Percentiles rank a stretch among this genome's conserved stretches.
These are phyloP conservation scores for Leccinum fibrillosum DNA, from an alignment of 768 basidiomycete species.

Conservation along the genomic window DNA sequence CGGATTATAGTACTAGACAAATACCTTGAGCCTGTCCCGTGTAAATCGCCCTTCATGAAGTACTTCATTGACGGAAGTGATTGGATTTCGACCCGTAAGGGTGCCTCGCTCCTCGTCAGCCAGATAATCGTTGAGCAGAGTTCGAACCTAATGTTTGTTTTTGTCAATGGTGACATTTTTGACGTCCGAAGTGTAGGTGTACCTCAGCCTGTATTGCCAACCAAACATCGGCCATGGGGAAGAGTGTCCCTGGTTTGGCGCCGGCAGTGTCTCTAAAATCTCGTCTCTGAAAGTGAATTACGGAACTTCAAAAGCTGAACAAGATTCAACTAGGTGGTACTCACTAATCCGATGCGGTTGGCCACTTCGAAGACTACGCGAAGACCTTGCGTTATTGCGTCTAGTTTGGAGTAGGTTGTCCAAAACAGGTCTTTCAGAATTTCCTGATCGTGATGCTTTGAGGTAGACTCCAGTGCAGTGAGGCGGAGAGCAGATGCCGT, in stretches of 20 bases:
- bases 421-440: constrained; percentile 91
- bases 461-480: constrained; percentile 68
- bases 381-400: constrained; percentile 90
- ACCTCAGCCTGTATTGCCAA: constrained; percentile 88
- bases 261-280: constrained; percentile 89
- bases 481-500: constrained; percentile 60
- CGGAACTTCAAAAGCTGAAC: background rate
- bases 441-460: constrained; percentile 77
- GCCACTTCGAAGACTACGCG: constrained; percentile 88
- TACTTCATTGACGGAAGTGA: constrained; percentile 91
- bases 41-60: constrained; percentile 78
- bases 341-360: constrained; percentile 85
- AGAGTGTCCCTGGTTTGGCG: constrained; percentile 69
- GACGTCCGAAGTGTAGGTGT: background rate
- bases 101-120: constrained; percentile 87
- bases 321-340: constrained; percentile 29
- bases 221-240: constrained; percentile 88
- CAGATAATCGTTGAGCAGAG: constrained; percentile 82
- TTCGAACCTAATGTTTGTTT: constrained; percentile 59
- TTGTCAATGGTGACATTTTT: constrained; percentile 4
- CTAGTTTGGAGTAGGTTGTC: constrained; percentile 94
- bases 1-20: background rate
- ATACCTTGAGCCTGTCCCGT: constrained; percentile 78
- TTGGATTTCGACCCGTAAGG: constrained; percentile 77
- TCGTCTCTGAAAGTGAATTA: constrained; percentile 54